A percentile compares a stretch with the other conserved stretches of the same genome.
Conservation (phyloP, 306 rosid genomes). For the Amphicarpaea edgeworthii region DNA sequence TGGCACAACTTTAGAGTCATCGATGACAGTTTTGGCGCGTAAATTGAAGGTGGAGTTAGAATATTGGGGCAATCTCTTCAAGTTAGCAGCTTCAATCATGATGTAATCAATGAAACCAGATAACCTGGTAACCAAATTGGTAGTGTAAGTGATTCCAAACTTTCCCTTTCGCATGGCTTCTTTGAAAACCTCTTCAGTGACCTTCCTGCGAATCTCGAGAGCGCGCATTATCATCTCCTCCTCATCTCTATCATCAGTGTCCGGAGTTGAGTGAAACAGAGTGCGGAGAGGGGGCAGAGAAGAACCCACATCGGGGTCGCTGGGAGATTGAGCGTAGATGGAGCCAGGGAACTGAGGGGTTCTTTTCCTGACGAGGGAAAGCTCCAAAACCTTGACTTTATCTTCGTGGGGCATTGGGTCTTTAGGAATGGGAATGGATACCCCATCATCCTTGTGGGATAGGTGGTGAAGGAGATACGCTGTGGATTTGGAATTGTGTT, state of each 20-base stretch:
- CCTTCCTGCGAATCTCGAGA: slow-evolving; percentile 86
- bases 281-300: slow-evolving; percentile 66
- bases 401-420: slow-evolving; percentile 57
- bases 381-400: slow-evolving; percentile 67
- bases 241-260: slow-evolving; percentile 2
- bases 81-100: slow-evolving; percentile 85
- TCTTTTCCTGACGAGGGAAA: slow-evolving; percentile 76
- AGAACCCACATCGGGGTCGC: slow-evolving; percentile 75
- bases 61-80: slow-evolving; percentile 75
- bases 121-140: slow-evolving; percentile 62
- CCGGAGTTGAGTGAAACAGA: slow-evolving; percentile 45
- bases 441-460: slow-evolving; percentile 34
- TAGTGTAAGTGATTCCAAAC: slow-evolving; percentile 80
- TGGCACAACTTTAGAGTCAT: slow-evolving; percentile 79
- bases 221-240: slow-evolving; percentile 75
- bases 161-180: slow-evolving; percentile 81
- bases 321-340: slow-evolving; percentile 77
- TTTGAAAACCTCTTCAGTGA: slow-evolving; percentile 76
- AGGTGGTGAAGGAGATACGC: slow-evolving; percentile 52
- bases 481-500: slow-evolving; percentile 87
- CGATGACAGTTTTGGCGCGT: slow-evolving; percentile 80
- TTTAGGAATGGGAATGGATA: background rate
- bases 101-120: slow-evolving; percentile 70
- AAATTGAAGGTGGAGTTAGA: slow-evolving; percentile 68
- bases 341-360: slow-evolving; percentile 97